Evolutionary conservation across 352 stramenopile genomes (phyloP).

Genomic region (Phytophthora sojae): DNA sequence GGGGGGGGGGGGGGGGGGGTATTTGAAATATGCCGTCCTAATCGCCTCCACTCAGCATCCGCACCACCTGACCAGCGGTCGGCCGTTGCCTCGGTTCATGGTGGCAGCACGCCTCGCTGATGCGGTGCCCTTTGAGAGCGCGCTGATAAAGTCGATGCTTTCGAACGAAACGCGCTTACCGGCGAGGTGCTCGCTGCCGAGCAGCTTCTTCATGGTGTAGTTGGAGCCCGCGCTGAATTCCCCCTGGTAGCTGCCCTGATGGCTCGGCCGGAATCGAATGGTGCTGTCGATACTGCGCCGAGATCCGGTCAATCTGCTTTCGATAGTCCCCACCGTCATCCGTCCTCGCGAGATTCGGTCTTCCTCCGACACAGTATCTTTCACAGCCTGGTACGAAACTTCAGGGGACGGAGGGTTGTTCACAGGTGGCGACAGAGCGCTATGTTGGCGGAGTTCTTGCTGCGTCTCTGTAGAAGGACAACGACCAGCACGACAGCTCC

Average conservation of each 20-base stretch:
- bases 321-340: neutral
- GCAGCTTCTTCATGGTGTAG: neutral
- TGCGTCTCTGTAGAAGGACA: neutral
- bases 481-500: neutral
- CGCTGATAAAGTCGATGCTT: neutral
- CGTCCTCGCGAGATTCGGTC: neutral
- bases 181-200: slow-evolving; percentile 1
- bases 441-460: neutral
- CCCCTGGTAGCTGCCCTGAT: neutral
- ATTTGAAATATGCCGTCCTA: no score
- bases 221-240: neutral
- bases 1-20: no score
- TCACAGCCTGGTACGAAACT: neutral
- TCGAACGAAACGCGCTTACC: neutral
- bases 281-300: neutral
- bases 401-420: neutral
- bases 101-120: neutral
- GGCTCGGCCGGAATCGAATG: neutral
- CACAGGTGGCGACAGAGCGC: neutral
- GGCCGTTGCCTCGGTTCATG: neutral
- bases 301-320: neutral
- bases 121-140: neutral
- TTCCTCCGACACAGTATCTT: neutral
- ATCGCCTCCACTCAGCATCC: neutral
- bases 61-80: neutral